Evolutionary conservation across 2,329 filamentous ascomycete species (phyloP).

Genomic region (Arthroderma uncinatum): DNA sequence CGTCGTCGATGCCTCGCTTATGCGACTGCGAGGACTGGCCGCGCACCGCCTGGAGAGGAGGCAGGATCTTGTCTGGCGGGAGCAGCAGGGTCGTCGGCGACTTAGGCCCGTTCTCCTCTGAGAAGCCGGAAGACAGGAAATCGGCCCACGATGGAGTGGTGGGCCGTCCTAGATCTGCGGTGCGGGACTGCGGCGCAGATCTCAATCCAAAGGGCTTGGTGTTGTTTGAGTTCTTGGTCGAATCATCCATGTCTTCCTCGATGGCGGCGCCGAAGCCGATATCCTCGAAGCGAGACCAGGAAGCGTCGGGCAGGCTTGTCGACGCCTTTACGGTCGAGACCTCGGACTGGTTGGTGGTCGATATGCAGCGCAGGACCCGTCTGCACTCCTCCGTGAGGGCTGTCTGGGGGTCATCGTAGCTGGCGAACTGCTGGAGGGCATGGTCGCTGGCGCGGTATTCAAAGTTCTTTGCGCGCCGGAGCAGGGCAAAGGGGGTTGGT

Average conservation of each 20-base stretch:
- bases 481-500: constrained; percentile 79
- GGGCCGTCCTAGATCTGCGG: constrained; percentile 60
- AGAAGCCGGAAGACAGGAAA: constrained; percentile 87
- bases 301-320: constrained; percentile 67
- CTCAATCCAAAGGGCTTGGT: constrained; percentile 35
- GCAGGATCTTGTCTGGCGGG: constrained; percentile 84
- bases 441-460: constrained; percentile 83
- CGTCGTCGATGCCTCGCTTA: constrained; percentile 56
- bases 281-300: constrained; percentile 95
- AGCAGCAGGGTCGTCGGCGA: constrained; percentile 59
- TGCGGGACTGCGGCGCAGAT: constrained; percentile 55
- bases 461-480: constrained; percentile 87
- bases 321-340: constrained; percentile 59
- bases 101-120: constrained; percentile 59
- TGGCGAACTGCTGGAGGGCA: constrained; percentile 73
- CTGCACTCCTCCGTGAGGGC: constrained; percentile 89
- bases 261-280: constrained; percentile 73
- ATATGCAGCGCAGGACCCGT: constrained; percentile 79
- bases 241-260: constrained; percentile 45
- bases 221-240: constrained; percentile 32
- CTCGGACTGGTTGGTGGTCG: constrained; percentile 75
- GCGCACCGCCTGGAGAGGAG: constrained; percentile 60
- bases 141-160: constrained; percentile 98
- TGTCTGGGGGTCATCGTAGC: constrained; percentile 77
- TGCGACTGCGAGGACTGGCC: constrained; percentile 83